phyloP scores from a whole-genome alignment of 1,139 yeast genomes.

The Magnusiomyces paraingens region DNA sequence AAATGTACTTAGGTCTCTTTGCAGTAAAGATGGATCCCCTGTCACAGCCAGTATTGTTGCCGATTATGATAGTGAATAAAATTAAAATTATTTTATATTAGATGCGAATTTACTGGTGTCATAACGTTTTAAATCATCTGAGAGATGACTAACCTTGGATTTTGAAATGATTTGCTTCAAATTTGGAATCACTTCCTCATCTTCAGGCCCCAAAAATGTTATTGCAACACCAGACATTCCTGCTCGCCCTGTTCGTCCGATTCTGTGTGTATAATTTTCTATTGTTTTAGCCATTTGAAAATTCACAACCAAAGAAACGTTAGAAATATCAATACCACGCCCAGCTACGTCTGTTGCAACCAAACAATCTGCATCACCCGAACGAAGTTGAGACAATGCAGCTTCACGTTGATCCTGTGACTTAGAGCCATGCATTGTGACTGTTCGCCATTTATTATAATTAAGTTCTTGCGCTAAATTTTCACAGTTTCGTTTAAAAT shows the following conservation, averaged over 20 bases:
- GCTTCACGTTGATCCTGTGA: slow-evolving; percentile 80
- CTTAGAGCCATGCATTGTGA: slow-evolving; percentile 78
- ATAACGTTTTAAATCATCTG: slow-evolving; percentile 45
- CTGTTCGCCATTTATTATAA: slow-evolving; percentile 44
- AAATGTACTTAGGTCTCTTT: background rate
- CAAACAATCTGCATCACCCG: slow-evolving; percentile 55
- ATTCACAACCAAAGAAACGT: slow-evolving; percentile 78
- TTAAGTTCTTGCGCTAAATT: slow-evolving; percentile 46
- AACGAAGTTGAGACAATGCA: slow-evolving; percentile 60
- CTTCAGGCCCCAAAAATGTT: slow-evolving; percentile 59
- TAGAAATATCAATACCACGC: slow-evolving; percentile 87
- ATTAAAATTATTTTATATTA: background rate
- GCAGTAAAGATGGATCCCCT: background rate
- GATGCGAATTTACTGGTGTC: slow-evolving; percentile 10
- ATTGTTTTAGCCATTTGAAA: slow-evolving; percentile 73
- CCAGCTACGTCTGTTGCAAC: slow-evolving; percentile 97
- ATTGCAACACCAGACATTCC: slow-evolving; percentile 72
- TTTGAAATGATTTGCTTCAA: slow-evolving; percentile 46
- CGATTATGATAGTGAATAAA: slow-evolving; percentile 7
- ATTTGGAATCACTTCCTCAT: slow-evolving; percentile 46
- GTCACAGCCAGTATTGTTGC: background rate
- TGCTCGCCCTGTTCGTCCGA: slow-evolving; percentile 96
- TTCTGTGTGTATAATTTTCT: slow-evolving; percentile 85
- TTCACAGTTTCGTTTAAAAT: slow-evolving; percentile 70
- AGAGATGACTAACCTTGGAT: slow-evolving; percentile 43